phyloP scores from a whole-genome alignment of 2,329 filamentous ascomycete genomes.

The Trichoderma brevicompactum region DNA sequence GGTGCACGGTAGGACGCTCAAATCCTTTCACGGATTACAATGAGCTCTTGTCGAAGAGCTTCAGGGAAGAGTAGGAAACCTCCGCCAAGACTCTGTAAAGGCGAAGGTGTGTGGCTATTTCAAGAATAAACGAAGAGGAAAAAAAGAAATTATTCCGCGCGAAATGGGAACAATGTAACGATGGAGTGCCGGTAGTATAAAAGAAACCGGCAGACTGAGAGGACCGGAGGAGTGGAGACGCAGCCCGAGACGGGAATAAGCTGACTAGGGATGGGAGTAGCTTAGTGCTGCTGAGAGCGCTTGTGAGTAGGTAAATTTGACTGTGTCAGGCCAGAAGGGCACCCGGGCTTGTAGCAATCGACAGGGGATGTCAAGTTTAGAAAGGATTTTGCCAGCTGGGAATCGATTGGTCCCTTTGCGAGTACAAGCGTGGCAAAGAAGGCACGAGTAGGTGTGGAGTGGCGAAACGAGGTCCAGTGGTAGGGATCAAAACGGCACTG shows the following conservation, averaged over 20 bases:
- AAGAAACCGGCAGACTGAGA: conserved; percentile 27
- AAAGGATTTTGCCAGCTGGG: conserved; percentile 27
- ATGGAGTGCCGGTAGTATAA: conserved; percentile 28
- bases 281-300: conserved; percentile 26
- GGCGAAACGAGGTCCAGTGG: conserved; percentile 28
- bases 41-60: background rate
- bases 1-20: background rate
- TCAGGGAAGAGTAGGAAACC: background rate
- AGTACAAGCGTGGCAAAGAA: conserved; percentile 26
- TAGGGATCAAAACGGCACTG: conserved; percentile 5
- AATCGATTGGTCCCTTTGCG: conserved; percentile 25
- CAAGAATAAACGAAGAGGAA: conserved; percentile 1
- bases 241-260: conserved; percentile 30
- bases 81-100: background rate
- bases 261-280: conserved; percentile 31
- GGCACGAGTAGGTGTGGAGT: conserved; percentile 26
- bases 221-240: conserved; percentile 29
- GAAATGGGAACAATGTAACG: conserved; percentile 24
- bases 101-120: conserved; percentile 1
- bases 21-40: background rate
- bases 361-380: conserved; percentile 22
- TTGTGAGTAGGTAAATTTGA: conserved; percentile 26
- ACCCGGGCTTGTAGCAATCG: conserved; percentile 26
- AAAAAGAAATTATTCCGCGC: conserved; percentile 22
- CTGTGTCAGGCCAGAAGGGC: conserved; percentile 18